A percentile compares a stretch with the other conserved stretches of the same genome.
Conservation (phyloP, 2,329 filamentous ascomycete genomes). For the Diaporthe helianthi region DNA sequence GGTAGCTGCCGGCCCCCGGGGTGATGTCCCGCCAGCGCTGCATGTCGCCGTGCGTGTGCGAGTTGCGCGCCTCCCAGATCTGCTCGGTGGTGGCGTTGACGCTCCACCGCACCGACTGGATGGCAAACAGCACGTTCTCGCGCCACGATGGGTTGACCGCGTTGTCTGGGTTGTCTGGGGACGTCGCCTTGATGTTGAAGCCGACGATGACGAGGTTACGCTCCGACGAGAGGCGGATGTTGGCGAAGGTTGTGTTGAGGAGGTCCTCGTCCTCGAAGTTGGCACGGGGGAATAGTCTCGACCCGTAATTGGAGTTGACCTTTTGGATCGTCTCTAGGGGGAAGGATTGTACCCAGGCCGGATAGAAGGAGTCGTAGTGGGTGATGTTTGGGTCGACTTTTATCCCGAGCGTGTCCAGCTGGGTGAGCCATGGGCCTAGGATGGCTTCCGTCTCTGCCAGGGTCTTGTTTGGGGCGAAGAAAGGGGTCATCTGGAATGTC, state of each 20-base stretch:
- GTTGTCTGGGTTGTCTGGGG: constrained; percentile 43
- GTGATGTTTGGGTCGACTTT: constrained; percentile 39
- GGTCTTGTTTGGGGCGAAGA: constrained; percentile 22
- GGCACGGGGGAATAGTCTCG: constrained; percentile 45
- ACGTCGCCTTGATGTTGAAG: constrained; percentile 17
- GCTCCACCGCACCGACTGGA: constrained; percentile 40
- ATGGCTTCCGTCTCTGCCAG: background rate
- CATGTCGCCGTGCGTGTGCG: constrained; percentile 39
- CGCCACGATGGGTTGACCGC: constrained; percentile 59
- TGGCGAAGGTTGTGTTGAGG: constrained; percentile 43
- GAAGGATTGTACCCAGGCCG: constrained; percentile 41
- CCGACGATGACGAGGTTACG: background rate
- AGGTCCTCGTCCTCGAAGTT: constrained; percentile 42
- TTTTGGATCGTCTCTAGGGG: constrained; percentile 31
- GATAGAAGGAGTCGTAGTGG: constrained; percentile 41
- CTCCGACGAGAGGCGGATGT: constrained; percentile 25
- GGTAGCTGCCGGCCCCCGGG: constrained; percentile 41
- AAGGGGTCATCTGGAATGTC: constrained; percentile 7
- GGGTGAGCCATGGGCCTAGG: background rate
- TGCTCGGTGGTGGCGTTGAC: constrained; percentile 6
- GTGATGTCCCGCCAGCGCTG: constrained; percentile 40
- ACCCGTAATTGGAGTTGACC: constrained; percentile 39
- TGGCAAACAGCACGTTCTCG: constrained; percentile 47
- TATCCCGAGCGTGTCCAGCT: constrained; percentile 38
- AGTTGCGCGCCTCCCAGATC: constrained; percentile 36